Evolutionary conservation across 2,329 filamentous ascomycete species (phyloP).

Genomic region (Pochonia chlamydosporia): DNA sequence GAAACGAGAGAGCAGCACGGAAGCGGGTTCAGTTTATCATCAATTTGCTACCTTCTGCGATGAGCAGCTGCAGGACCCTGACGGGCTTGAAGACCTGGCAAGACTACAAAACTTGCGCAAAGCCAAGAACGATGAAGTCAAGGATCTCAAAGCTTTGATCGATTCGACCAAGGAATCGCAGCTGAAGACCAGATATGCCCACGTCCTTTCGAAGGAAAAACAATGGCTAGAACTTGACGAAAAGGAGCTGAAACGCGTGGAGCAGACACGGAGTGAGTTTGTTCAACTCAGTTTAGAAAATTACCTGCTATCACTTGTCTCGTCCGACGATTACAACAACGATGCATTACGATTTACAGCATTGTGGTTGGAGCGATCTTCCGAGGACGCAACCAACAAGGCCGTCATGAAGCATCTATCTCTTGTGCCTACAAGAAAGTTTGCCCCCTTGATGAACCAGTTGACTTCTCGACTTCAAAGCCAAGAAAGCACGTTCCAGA

Average conservation of each 20-base stretch:
- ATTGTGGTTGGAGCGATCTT: conserved; percentile 84
- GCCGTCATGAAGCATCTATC: conserved; percentile 66
- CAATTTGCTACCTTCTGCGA: conserved; percentile 96
- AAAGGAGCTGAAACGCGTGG: conserved; percentile 74
- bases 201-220: conserved; percentile 65
- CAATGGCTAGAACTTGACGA: conserved; percentile 89
- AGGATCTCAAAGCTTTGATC: conserved; percentile 61
- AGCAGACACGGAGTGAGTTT: conserved; percentile 72
- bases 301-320: conserved; percentile 77
- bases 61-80: conserved; percentile 81
- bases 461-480: conserved; percentile 86
- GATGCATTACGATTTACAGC: conserved; percentile 89
- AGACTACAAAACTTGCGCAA: conserved; percentile 74
- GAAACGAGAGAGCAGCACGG: conserved; percentile 57
- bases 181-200: conserved; percentile 49
- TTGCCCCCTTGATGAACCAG: conserved; percentile 91
- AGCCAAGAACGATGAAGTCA: conserved; percentile 75
- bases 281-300: conserved; percentile 88
- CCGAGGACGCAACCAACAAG: conserved; percentile 69
- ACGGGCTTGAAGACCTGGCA: conserved; percentile 76
- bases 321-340: conserved; percentile 84
- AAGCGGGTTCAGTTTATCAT: conserved; percentile 85
- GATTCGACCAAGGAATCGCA: conserved; percentile 44
- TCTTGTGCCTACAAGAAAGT: conserved; percentile 82
- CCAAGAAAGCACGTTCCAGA: conserved; percentile 67